phyloP scores from a whole-genome alignment of 192 early-diverging fungal genomes.

The Entomortierella parvispora region DNA sequence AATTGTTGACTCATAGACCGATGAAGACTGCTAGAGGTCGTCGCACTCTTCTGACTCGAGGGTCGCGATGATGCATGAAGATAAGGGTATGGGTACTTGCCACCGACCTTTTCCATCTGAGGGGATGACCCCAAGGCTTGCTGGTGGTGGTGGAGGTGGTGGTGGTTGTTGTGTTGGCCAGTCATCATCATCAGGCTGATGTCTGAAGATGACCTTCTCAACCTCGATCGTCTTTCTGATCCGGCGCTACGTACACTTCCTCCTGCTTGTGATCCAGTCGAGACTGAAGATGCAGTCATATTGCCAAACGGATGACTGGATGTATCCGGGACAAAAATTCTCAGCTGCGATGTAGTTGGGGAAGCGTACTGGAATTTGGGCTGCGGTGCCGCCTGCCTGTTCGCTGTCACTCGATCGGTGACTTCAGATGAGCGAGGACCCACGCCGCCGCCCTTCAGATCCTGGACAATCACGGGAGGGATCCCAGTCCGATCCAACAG shows the following conservation, averaged over 20 bases:
- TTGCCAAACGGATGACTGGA: neutral
- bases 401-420: slow-evolving; percentile 6
- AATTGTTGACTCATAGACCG: slow-evolving; percentile 34
- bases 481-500: slow-evolving; percentile 14
- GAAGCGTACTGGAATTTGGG: slow-evolving; percentile 48
- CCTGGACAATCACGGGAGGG: slow-evolving; percentile 18
- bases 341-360: slow-evolving; percentile 39
- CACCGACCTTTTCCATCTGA: slow-evolving; percentile 8
- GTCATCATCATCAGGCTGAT: slow-evolving; percentile 15
- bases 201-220: slow-evolving; percentile 23
- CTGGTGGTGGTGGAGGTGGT: neutral
- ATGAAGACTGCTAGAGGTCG: slow-evolving; percentile 1
- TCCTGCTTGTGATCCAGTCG: slow-evolving; percentile 9
- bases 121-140: neutral
- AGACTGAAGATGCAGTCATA: neutral
- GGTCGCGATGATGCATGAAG: neutral
- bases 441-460: slow-evolving; percentile 35
- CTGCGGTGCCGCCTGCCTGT: neutral
- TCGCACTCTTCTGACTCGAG: neutral
- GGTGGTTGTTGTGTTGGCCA: neutral
- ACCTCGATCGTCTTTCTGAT: neutral
- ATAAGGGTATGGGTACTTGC: slow-evolving; percentile 28
- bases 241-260: slow-evolving; percentile 7
- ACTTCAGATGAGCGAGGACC: slow-evolving; percentile 11
- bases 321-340: slow-evolving; percentile 34